These are phyloP conservation scores for Penicillium griseofulvum DNA, from an alignment of 2,329 filamentous ascomycete species.

Conservation along the genomic window DNA sequence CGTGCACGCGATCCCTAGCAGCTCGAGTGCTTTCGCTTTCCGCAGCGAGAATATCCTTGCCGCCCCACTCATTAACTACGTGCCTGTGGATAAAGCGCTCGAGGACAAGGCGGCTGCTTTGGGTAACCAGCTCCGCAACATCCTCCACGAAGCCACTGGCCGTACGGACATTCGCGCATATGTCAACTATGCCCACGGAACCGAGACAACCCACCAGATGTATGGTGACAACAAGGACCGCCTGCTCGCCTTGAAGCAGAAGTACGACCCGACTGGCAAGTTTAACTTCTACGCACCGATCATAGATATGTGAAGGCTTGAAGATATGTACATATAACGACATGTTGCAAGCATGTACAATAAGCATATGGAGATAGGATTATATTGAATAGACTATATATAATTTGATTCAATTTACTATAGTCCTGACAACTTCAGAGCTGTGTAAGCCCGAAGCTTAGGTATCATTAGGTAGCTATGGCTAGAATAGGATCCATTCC, in stretches of 20 bases:
- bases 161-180: constrained; percentile 25
- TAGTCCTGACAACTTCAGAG: background rate
- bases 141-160: constrained; percentile 23
- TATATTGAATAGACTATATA: background rate
- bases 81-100: constrained; percentile 21
- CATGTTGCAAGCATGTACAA: background rate
- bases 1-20: constrained; percentile 38
- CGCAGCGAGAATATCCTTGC: constrained; percentile 46
- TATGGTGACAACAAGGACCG: constrained; percentile 33
- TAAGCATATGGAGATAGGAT: background rate
- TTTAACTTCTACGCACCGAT: constrained; percentile 34
- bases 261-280: constrained; percentile 35
- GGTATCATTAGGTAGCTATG: background rate
- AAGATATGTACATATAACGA: background rate
- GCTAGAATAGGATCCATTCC: background rate
- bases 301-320: background rate
- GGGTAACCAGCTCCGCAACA: constrained; percentile 32
- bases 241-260: constrained; percentile 32
- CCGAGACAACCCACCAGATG: constrained; percentile 25
- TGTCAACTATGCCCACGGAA: constrained; percentile 33
- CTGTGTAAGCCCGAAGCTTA: background rate
- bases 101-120: constrained; percentile 25
- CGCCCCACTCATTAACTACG: constrained; percentile 33
- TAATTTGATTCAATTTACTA: background rate
- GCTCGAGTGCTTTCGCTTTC: constrained; percentile 48